These are phyloP conservation scores for Coniella vitis DNA, from an alignment of 2,329 filamentous ascomycete species.

Conservation along the genomic window DNA sequence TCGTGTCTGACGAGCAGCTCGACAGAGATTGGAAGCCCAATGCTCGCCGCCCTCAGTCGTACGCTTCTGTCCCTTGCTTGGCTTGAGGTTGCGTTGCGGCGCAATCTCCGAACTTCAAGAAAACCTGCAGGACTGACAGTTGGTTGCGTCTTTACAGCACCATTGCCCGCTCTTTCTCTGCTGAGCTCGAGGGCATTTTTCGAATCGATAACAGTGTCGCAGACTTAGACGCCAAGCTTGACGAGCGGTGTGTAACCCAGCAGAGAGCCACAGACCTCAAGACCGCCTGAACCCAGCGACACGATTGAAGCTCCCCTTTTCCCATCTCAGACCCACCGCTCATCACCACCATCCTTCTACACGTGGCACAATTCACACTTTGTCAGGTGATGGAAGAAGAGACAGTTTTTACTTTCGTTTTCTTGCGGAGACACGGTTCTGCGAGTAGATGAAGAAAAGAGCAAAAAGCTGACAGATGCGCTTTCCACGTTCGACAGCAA, in stretches of 20 bases:
- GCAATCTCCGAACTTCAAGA: constrained; percentile 49
- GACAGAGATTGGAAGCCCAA: constrained; percentile 76
- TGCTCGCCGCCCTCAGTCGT: constrained; percentile 76
- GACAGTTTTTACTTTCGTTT: too few species aligned
- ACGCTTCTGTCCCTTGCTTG: constrained; percentile 41
- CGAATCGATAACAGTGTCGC: constrained; percentile 73
- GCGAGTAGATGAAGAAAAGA: neutral
- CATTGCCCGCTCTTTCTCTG: constrained; percentile 79
- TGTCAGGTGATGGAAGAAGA: neutral
- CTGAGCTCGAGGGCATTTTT: constrained; percentile 83
- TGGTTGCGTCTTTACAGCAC: constrained; percentile 50
- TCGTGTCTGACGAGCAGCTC: constrained; percentile 58
- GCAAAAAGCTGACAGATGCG: constrained; percentile 9
- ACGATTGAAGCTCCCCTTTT: constrained; percentile 2
- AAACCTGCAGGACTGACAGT: constrained; percentile 11
- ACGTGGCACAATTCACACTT: neutral
- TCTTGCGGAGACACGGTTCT: neutral
- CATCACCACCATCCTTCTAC: neutral
- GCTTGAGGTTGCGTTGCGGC: constrained; percentile 24
- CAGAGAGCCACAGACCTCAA: neutral
- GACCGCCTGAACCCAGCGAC: neutral
- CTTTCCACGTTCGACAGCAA: constrained; percentile 50
- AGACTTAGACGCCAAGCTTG: constrained; percentile 55
- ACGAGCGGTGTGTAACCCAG: constrained; percentile 63
- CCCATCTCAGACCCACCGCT: neutral